Percentiles rank a stretch among this genome's conserved stretches.
Conservation (phyloP, 1,139 yeast genomes). For the Candida smagusa region DNA sequence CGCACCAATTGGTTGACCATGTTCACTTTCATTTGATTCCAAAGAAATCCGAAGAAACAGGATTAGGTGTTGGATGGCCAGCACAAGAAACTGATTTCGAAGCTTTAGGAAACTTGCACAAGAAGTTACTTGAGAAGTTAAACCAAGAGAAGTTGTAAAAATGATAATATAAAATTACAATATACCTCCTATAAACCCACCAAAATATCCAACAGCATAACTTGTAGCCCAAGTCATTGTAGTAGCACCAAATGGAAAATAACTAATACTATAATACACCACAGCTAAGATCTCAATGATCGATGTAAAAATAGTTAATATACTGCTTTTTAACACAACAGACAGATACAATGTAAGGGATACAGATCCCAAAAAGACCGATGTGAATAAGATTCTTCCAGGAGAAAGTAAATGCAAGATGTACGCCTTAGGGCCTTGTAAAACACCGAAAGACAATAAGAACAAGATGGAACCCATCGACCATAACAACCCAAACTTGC, state of each 20-base stretch:
- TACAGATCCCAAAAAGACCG: constrained; percentile 75
- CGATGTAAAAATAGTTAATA: constrained; percentile 75
- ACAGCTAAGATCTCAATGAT: constrained; percentile 80
- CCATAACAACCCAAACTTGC: constrained; percentile 90
- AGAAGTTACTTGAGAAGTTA: constrained; percentile 54
- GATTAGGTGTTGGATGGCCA: constrained; percentile 91
- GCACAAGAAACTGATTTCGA: constrained; percentile 71
- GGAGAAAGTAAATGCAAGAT: constrained; percentile 69
- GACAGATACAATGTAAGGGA: constrained; percentile 60
- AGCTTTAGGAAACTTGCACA: constrained; percentile 65
- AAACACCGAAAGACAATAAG: constrained; percentile 82
- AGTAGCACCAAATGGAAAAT: constrained; percentile 94
- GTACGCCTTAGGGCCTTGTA: constrained; percentile 89
- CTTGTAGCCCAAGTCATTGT: constrained; percentile 81
- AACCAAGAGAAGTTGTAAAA: constrained; percentile 25
- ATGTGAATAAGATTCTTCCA: constrained; percentile 75
- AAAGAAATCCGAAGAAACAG: constrained; percentile 65
- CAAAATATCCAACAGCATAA: constrained; percentile 72
- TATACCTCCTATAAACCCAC: constrained; percentile 52
- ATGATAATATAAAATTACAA: constrained; percentile 19
- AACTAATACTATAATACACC: constrained; percentile 82
- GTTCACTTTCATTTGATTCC: constrained; percentile 97
- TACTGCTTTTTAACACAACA: constrained; percentile 58
- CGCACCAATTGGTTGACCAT: constrained; percentile 92
- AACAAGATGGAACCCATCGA: constrained; percentile 85